Evolutionary conservation across 768 basidiomycete species (phyloP), one percentile per base, ranked within the genome.

Genomic region (Tulasnella sp.): DNA sequence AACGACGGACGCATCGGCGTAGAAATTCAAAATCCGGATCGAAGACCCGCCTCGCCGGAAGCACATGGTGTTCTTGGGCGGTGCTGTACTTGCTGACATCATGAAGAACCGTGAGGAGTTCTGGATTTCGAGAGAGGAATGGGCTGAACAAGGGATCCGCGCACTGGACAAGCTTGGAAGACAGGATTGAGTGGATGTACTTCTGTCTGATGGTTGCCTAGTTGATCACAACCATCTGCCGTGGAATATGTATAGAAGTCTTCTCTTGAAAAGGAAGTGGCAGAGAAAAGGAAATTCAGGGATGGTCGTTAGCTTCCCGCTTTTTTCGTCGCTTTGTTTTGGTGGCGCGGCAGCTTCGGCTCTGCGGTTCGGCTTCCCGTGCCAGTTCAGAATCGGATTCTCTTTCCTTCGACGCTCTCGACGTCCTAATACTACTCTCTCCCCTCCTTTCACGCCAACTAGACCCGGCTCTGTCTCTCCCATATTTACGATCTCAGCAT

Each of bases 11-110:
- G 20, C n/a, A n/a, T 46, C 35, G 75, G 10, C 32, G 29, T 83
- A 99, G 97, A 97, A 98, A 92, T 99, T 99, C 89, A 99, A 99
- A 88, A 96, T 99, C 84, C 91, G 92, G 70, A 98, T 99, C 82
- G 97, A 99, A 84, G 98, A 99, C 85, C 95, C 97, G 39, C 98
- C 98, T 40, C 92, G 96, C 83, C 90, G 98, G 83, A 99, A 98
- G 85, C 97, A 98, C 85, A 98, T 98, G 96, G 97, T 98, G 48
- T 99, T 98, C 91, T 89, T 99, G 10, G 98, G 98, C 35, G 98
- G 98, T 70, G 97, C 95, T n/a, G 97, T 98, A 6, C 87, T 99
- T 40, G 97, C 96, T 2, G 97, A 99, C 84, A 98, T 99, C 85
- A 98, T 99, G 98, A 97, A 97, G 86, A 88, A 87, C 83, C 90